Percentiles rank a stretch among this genome's conserved stretches.
Evolutionary conservation across 2,329 filamentous ascomycete species (phyloP).

Genomic region (Claviceps humidiphila): DNA sequence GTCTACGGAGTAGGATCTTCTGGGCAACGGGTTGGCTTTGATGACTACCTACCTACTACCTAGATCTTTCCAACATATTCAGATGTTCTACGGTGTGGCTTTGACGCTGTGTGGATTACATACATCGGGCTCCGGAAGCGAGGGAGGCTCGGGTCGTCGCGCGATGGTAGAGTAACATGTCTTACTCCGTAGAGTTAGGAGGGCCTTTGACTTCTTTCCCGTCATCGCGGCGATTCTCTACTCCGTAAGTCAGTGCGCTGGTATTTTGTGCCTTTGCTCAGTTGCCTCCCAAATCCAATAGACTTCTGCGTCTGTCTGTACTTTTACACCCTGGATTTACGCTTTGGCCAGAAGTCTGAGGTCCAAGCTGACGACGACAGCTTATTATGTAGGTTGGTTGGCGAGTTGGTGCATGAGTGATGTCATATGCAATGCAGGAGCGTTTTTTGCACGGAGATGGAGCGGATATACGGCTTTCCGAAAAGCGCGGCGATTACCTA

Average conservation of each 20-base stretch:
- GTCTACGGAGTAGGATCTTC: too few species aligned
- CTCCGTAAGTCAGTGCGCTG: not conserved
- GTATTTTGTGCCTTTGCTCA: not conserved
- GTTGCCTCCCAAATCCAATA: not conserved
- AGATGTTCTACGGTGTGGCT: too few species aligned
- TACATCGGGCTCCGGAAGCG: too few species aligned
- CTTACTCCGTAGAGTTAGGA: too few species aligned
- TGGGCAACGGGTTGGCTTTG: too few species aligned
- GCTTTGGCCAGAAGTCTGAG: constrained; percentile 18
- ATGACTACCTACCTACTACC: too few species aligned
- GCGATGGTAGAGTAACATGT: too few species aligned
- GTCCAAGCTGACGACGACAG: constrained; percentile 15
- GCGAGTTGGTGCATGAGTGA: constrained; percentile 13
- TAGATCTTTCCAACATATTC: too few species aligned
- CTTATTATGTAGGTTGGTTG: constrained; percentile 3
- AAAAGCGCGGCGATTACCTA: constrained; percentile 1
- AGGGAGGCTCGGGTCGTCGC: too few species aligned
- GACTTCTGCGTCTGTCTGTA: constrained; percentile 6
- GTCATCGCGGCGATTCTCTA: too few species aligned
- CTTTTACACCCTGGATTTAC: constrained; percentile 11
- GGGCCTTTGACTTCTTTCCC: too few species aligned
- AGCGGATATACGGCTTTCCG: constrained; percentile 15
- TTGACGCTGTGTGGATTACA: too few species aligned
- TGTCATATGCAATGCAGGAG: constrained; percentile 17
- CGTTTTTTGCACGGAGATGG: constrained; percentile 16